phyloP scores from a whole-genome alignment of 345 rosid genomes.

The Punica granatum region DNA sequence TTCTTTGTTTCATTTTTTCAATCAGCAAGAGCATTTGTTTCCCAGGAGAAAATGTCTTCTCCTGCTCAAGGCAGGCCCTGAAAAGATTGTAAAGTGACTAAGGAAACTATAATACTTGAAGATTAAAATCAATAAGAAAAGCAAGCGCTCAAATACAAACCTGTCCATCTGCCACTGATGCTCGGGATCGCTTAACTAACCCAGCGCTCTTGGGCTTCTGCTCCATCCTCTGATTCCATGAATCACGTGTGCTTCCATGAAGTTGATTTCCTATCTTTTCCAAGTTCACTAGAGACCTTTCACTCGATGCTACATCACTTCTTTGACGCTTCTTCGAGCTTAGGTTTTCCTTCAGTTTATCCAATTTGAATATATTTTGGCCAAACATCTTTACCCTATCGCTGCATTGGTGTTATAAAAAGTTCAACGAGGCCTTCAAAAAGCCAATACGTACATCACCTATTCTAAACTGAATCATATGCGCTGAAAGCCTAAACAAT shows the following conservation, averaged over 20 bases:
- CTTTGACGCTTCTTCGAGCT: slow-evolving; percentile 72
- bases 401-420: slow-evolving; percentile 36
- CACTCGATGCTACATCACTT: slow-evolving; percentile 44
- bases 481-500: background rate
- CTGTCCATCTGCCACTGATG: slow-evolving; percentile 62
- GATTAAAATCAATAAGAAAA: background rate
- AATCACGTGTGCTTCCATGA: slow-evolving; percentile 52
- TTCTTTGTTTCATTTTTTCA: background rate
- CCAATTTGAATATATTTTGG: slow-evolving; percentile 62
- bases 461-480: background rate
- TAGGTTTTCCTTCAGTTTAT: slow-evolving; percentile 57
- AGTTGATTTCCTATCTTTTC: slow-evolving; percentile 58
- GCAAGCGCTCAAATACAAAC: slow-evolving; percentile 33
- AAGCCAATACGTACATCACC: background rate
- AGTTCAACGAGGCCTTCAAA: slow-evolving; percentile 11
- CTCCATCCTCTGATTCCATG: slow-evolving; percentile 54
- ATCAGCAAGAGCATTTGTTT: background rate
- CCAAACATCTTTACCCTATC: slow-evolving; percentile 57
- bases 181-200: slow-evolving; percentile 69
- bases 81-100: background rate
- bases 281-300: slow-evolving; percentile 50
- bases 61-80: background rate
- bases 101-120: background rate
- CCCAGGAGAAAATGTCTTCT: background rate
- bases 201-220: slow-evolving; percentile 70